Base-by-base conservation (phyloP, 2,329 filamentous ascomycete genomes). In the Hymenotorrendiella dingleyae region DNA sequence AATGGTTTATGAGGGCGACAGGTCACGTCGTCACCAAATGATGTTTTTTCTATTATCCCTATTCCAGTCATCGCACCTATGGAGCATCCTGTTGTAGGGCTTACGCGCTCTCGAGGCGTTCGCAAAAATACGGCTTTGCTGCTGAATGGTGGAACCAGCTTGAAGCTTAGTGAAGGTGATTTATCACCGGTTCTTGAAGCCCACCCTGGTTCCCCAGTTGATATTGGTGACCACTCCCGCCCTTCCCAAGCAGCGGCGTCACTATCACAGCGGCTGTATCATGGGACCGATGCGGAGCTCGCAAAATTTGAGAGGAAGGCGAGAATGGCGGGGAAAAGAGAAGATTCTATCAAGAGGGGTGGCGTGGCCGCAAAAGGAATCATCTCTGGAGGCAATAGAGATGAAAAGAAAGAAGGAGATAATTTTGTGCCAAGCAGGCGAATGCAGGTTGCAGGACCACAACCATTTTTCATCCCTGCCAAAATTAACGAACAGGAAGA, bases 1-100 rank as follows among this genome's bases (percentile, higher is more conserved):
- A 63, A 63, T 53, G 62, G 63, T 34, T 74, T 73, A 73, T 81
- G 74, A 77, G 67, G 69, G 64, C 71, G 61, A 66, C 71, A 77
- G 74, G 75, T 67, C 72, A 70, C 71, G 69, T 65, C 71, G 67
- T 64, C 64, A 66, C 65, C 67, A 59, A 55, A 53, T 56, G 56
- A 60, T 53, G 39, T 49, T 44, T 55, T 58, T 58, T 55, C 54
- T 53, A 52, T 51, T 49, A 49, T 52, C 40, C 55, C 57, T 40
- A 45, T 47, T 51, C 47, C 52, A 46, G 47, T 56, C 32, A 54
- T 53, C 28, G 50, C 47, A 45, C 51, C 56, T 42, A 50, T 54
- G 49, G 54, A 55, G 46, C 45, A 54, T 48, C 45, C 52, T 37
- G 45, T 52, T 20, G 43, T 45, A 42, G 46, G 48, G 47, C 43